These are phyloP conservation scores for Debaryomyces singareniensis DNA, from an alignment of 1,139 yeast species.

Conservation along the genomic window DNA sequence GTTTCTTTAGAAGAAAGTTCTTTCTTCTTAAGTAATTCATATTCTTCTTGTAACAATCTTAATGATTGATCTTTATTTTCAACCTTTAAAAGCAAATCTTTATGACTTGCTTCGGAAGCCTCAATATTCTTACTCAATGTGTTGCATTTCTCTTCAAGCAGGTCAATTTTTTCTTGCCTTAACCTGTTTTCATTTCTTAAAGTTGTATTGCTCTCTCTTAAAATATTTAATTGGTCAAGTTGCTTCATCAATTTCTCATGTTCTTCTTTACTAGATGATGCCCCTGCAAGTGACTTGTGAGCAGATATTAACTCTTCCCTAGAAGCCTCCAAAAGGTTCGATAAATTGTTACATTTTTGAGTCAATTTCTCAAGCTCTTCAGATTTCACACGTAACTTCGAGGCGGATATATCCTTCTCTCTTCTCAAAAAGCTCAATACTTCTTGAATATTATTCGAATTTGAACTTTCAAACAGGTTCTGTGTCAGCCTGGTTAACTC, in stretches of 20 bases:
- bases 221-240: slow-evolving; percentile 59
- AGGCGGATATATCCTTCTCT: slow-evolving; percentile 69
- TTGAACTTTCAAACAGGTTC: slow-evolving; percentile 9
- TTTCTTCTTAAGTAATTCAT: slow-evolving; percentile 20
- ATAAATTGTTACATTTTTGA: slow-evolving; percentile 32
- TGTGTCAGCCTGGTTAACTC: slow-evolving; percentile 33
- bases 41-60: slow-evolving; percentile 32
- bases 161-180: slow-evolving; percentile 6
- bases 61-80: slow-evolving; percentile 29
- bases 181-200: slow-evolving; percentile 49
- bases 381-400: slow-evolving; percentile 43
- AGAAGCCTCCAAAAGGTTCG: slow-evolving; percentile 38
- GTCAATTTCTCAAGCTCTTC: slow-evolving; percentile 47
- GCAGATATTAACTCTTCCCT: slow-evolving; percentile 37
- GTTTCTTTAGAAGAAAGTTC: slow-evolving; percentile 10
- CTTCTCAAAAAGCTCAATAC: slow-evolving; percentile 61
- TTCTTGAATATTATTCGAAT: slow-evolving; percentile 35
- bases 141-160: neutral
- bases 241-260: slow-evolving; percentile 54
- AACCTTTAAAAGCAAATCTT: slow-evolving; percentile 17
- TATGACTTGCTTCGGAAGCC: slow-evolving; percentile 11
- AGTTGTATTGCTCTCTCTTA: slow-evolving; percentile 68
- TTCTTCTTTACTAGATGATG: slow-evolving; percentile 37
- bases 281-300: slow-evolving; percentile 27
- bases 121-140: neutral